These are phyloP conservation scores for Naganishia cerealis DNA, from an alignment of 1,284 basidiomycete species.

Conservation along the genomic window DNA sequence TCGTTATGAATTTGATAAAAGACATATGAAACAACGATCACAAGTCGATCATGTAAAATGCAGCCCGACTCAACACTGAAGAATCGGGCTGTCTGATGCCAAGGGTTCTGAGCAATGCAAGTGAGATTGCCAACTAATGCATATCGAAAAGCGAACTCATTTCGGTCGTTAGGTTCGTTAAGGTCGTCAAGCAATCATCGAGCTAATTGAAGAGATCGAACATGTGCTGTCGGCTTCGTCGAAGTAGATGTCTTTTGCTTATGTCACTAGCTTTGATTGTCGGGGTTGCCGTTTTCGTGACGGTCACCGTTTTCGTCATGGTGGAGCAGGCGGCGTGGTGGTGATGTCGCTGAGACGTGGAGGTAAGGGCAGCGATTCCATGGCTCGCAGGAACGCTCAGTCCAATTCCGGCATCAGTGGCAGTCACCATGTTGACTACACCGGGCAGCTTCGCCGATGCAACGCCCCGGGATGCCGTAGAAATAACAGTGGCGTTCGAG, in stretches of 20 bases:
- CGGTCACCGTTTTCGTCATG: slow-evolving; percentile 1
- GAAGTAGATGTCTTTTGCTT: slow-evolving; percentile 5
- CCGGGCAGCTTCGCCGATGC: neutral
- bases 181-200: slow-evolving; percentile 9
- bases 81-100: slow-evolving; percentile 2
- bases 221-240: slow-evolving; percentile 24
- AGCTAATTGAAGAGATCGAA: neutral
- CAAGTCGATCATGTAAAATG: neutral
- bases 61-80: slow-evolving; percentile 25
- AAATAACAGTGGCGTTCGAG: neutral
- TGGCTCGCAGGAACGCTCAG: neutral
- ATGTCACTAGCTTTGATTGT: slow-evolving; percentile 8
- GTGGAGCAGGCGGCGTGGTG: neutral
- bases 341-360: neutral
- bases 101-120: neutral
- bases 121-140: neutral
- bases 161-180: slow-evolving; percentile 11
- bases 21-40: slow-evolving; percentile 2
- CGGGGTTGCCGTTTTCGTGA: slow-evolving; percentile 8
- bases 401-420: neutral
- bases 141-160: neutral
- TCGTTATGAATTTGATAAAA: neutral
- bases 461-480: neutral
- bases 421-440: neutral
- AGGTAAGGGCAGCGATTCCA: neutral